A percentile compares a stretch with the other conserved stretches of the same genome.
Conservation (phyloP, 176 grass and related monocot species). For the Olyra latifolia region DNA sequence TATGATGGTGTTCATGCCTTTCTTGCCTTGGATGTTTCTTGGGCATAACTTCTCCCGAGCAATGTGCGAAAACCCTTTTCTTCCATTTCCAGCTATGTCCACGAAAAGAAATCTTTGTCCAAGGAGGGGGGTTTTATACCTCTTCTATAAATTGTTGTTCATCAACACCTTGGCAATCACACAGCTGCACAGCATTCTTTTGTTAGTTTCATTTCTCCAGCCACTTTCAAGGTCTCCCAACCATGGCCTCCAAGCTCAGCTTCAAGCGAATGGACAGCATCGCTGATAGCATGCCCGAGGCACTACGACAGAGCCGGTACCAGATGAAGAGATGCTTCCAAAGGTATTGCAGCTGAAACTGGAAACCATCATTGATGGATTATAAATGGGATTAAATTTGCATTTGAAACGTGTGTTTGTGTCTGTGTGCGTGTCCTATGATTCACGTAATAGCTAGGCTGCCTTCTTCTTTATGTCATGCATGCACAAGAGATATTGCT, state of each 20-base stretch:
- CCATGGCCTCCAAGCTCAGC: slow-evolving; percentile 58
- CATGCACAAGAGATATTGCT: not conserved
- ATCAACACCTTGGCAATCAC: slow-evolving; percentile 36
- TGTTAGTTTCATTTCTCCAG: not conserved
- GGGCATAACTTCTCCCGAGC: slow-evolving; percentile 56
- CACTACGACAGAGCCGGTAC: slow-evolving; percentile 76
- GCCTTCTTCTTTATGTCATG: not conserved
- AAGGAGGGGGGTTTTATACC: slow-evolving; percentile 27
- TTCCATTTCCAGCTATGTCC: slow-evolving; percentile 44
- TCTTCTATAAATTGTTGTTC: slow-evolving; percentile 65
- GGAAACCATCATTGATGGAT: not conserved
- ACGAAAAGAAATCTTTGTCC: slow-evolving; percentile 47
- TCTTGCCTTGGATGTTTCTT: slow-evolving; percentile 63
- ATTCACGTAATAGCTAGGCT: not conserved
- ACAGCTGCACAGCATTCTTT: slow-evolving; percentile 29
- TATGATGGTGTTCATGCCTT: slow-evolving; percentile 53
- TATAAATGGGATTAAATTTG: not conserved
- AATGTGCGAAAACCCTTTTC: slow-evolving; percentile 46
- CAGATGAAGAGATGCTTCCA: slow-evolving; percentile 97
- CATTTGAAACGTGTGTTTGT: not conserved
- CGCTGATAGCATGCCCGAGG: slow-evolving; percentile 86
- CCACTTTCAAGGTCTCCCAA: not conserved
- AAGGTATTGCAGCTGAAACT: slow-evolving; percentile 31
- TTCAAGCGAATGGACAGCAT: slow-evolving; percentile 88
- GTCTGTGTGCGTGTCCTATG: not conserved